phyloP scores from a whole-genome alignment of 306 rosid genomes.

The Cicer bijugum region DNA sequence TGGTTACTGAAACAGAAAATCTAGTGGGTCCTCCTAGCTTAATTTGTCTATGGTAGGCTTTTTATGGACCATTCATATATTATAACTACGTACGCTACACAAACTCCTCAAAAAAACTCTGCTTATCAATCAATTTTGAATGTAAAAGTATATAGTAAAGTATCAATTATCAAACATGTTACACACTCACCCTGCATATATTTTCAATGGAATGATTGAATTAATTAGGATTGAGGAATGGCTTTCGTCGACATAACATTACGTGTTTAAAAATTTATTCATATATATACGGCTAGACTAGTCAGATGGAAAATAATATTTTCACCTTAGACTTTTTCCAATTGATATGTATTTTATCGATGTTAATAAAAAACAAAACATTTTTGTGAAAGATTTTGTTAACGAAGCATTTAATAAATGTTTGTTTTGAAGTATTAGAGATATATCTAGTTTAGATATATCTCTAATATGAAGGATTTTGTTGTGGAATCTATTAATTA shows the following conservation, averaged over 20 bases:
- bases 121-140: slow-evolving; percentile 30
- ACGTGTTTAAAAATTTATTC: slow-evolving; percentile 36
- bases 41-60: slow-evolving; percentile 33
- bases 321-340: not conserved
- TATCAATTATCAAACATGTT: not conserved
- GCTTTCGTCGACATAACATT: slow-evolving; percentile 38
- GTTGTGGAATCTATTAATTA: too few relatives aligned
- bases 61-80: slow-evolving; percentile 25
- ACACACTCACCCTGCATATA: not conserved
- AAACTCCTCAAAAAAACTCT: not conserved
- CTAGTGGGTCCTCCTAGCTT: not conserved
- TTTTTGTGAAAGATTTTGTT: too few relatives aligned
- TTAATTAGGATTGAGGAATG: not conserved
- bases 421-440: too few relatives aligned
- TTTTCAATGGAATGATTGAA: slow-evolving; percentile 36
- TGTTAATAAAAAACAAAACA: not conserved
- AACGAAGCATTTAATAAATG: too few relatives aligned
- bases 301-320: not conserved
- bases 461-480: too few relatives aligned
- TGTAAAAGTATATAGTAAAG: not conserved
- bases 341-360: not conserved
- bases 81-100: too few relatives aligned
- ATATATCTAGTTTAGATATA: too few relatives aligned
- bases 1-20: not conserved
- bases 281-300: not conserved